Evolutionary conservation across 1,284 basidiomycete species (phyloP).

Genomic region (Chalciporus piperatoides): DNA sequence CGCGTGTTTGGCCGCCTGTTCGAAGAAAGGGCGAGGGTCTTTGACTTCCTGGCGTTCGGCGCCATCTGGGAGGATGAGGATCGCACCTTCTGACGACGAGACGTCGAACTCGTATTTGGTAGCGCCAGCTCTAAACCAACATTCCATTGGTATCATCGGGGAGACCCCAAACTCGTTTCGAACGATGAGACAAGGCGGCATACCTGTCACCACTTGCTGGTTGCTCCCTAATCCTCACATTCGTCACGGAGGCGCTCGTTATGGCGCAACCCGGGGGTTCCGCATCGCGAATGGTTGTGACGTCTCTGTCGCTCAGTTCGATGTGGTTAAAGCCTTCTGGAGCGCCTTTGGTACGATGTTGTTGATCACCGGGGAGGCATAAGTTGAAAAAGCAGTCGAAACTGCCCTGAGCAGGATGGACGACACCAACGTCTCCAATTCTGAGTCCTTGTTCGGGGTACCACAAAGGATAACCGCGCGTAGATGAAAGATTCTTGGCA

Average conservation of each 20-base stretch:
- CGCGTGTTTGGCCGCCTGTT: slow-evolving; percentile 20
- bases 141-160: not conserved
- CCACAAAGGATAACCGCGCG: slow-evolving; percentile 33
- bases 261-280: slow-evolving; percentile 18
- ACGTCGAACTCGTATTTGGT: slow-evolving; percentile 15
- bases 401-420: slow-evolving; percentile 25
- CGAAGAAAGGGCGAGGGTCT: slow-evolving; percentile 14
- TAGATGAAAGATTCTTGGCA: slow-evolving; percentile 30
- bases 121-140: slow-evolving; percentile 5
- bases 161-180: not conserved
- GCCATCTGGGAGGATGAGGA: slow-evolving; percentile 28
- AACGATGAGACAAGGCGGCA: not conserved
- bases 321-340: slow-evolving; percentile 21
- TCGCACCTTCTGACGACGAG: slow-evolving; percentile 23
- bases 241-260: slow-evolving; percentile 14
- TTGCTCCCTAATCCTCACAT: not conserved
- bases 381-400: slow-evolving; percentile 36
- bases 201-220: not conserved
- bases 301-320: slow-evolving; percentile 15
- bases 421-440: slow-evolving; percentile 28
- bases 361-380: slow-evolving; percentile 19
- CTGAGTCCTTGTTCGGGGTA: slow-evolving; percentile 29
- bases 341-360: slow-evolving; percentile 10
- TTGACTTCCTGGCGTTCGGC: slow-evolving; percentile 23
- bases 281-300: slow-evolving; percentile 8